phyloP scores from a whole-genome alignment of 805 yeast species.

The Schwanniomyces polymorphus region DNA sequence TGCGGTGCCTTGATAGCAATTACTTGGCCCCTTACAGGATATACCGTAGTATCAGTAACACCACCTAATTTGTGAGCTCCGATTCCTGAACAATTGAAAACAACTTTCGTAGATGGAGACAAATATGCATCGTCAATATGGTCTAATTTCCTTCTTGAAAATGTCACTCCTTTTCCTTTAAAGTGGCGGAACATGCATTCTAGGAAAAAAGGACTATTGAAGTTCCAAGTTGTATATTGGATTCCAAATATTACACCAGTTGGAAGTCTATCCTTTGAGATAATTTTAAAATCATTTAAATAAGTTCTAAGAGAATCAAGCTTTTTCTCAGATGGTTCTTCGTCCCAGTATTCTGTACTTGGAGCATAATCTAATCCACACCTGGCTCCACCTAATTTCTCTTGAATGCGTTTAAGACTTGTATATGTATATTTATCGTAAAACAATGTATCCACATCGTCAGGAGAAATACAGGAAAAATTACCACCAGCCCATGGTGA shows the following conservation, averaged over 20 bases:
- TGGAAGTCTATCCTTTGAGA: constrained; percentile 45
- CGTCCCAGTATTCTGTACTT: constrained; percentile 62
- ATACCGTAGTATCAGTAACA: constrained; percentile 58
- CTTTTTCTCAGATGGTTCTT: constrained; percentile 40
- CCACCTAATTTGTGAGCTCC: constrained; percentile 68
- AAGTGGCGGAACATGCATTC: constrained; percentile 46
- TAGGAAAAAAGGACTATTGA: constrained; percentile 68
- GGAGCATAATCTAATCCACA: constrained; percentile 56
- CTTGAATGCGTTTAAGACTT: constrained; percentile 43
- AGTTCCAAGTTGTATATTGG: constrained; percentile 60
- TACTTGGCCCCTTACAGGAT: constrained; percentile 82
- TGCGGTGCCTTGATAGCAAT: constrained; percentile 73
- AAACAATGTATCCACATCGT: constrained; percentile 41
- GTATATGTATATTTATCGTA: constrained; percentile 61
- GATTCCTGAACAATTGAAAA: constrained; percentile 78
- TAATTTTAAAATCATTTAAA: constrained; percentile 44
- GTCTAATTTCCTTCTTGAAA: constrained; percentile 44
- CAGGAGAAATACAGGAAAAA: constrained; percentile 52
- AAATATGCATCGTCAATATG: constrained; percentile 59
- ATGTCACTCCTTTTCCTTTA: constrained; percentile 47
- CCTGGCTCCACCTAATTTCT: constrained; percentile 47
- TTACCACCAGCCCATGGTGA: constrained; percentile 72
- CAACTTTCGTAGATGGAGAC: constrained; percentile 36
- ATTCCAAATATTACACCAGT: constrained; percentile 58
- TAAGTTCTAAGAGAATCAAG: constrained; percentile 49